Evolutionary conservation across 768 basidiomycete genomes (phyloP).

Genomic region (Mycena belliarum): DNA sequence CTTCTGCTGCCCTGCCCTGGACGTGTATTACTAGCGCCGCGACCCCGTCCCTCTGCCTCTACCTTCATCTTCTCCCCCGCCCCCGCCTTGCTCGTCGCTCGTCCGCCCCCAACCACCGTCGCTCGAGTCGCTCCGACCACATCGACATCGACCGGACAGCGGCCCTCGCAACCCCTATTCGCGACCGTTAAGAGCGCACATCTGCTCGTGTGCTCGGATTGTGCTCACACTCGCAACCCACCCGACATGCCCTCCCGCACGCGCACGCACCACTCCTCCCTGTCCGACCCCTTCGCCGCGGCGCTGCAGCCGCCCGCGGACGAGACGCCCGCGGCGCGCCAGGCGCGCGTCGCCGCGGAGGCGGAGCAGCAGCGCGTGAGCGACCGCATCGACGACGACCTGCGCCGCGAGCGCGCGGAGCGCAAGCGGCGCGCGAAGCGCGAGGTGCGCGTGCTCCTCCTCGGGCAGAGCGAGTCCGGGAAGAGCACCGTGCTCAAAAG

Average conservation of each 20-base stretch:
- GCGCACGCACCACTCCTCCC: conserved; percentile 15
- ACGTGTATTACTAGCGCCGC: too few species aligned
- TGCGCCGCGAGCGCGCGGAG: conserved; percentile 15
- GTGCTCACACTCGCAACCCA: too few species aligned
- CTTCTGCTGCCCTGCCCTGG: too few species aligned
- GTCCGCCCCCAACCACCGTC: too few species aligned
- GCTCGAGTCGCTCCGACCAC: neutral
- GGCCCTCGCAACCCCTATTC: neutral
- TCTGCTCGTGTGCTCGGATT: neutral
- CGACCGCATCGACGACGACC: conserved; percentile 41
- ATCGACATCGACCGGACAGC: neutral
- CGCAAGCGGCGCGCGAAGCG: conserved; percentile 43
- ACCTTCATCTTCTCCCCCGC: neutral
- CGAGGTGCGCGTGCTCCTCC: conserved; percentile 51
- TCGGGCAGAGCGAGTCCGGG: conserved; percentile 65
- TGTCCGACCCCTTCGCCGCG: conserved; percentile 46
- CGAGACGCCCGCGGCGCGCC: conserved; percentile 50
- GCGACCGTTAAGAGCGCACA: neutral
- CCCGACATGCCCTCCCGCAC: conserved; percentile 8
- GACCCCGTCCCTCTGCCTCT: too few species aligned
- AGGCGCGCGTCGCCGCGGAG: conserved; percentile 20
- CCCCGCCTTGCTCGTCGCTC: neutral
- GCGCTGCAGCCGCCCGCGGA: conserved; percentile 48
- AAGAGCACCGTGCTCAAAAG: conserved; percentile 31
- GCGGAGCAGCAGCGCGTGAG: conserved; percentile 32